These are phyloP conservation scores for Epichloe bromicola DNA, from an alignment of 2,329 filamentous ascomycete species.

Conservation along the genomic window DNA sequence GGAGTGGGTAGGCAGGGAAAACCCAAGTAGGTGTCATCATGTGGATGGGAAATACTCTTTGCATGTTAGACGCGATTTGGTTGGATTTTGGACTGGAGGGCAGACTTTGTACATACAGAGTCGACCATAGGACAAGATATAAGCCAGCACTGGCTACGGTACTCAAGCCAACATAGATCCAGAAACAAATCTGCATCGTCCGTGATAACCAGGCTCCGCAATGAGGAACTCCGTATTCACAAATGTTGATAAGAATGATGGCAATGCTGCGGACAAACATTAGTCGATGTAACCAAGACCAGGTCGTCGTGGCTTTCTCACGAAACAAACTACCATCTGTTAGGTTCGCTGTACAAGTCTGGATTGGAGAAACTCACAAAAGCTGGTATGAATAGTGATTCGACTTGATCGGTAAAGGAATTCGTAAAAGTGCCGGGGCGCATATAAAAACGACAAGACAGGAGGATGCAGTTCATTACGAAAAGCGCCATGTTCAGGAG, in stretches of 20 bases:
- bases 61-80: neutral
- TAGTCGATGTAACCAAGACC: neutral
- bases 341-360: neutral
- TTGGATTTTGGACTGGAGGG: neutral
- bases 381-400: constrained; percentile 65
- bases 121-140: constrained; percentile 60
- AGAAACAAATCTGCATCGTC: constrained; percentile 55
- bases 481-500: constrained; percentile 52
- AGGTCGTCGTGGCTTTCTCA: constrained; percentile 15
- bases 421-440: constrained; percentile 57
- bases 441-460: constrained; percentile 54
- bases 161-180: constrained; percentile 59
- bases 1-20: constrained; percentile 70
- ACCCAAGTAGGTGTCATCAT: constrained; percentile 85
- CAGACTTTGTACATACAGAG: constrained; percentile 26
- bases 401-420: constrained; percentile 64
- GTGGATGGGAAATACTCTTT: constrained; percentile 49
- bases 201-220: constrained; percentile 48
- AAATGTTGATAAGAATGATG: constrained; percentile 65
- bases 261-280: constrained; percentile 30
- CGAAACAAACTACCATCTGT: constrained; percentile 26
- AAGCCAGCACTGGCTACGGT: constrained; percentile 54
- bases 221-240: constrained; percentile 57
- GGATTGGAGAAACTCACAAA: constrained; percentile 25
- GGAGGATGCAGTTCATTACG: constrained; percentile 46